Evolutionary conservation across 2,329 filamentous ascomycete species (phyloP).

Genomic region (Diplodia sapinea): DNA sequence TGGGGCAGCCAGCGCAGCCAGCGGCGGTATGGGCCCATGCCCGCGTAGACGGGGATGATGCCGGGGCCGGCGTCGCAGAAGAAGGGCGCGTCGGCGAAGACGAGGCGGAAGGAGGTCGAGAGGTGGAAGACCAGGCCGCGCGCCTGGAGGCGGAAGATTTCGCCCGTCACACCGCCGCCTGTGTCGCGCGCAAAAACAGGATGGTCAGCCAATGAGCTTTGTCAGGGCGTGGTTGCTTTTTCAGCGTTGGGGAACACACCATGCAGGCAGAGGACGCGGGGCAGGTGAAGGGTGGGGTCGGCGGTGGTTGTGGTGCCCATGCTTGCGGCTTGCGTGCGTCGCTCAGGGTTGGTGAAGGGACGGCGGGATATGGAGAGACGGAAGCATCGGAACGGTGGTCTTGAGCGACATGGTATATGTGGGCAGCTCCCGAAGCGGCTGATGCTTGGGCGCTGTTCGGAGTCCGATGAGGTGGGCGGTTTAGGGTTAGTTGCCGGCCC

Average conservation of each 20-base stretch:
- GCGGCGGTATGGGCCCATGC: constrained; percentile 68
- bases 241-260: constrained; percentile 40
- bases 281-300: constrained; percentile 51
- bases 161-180: constrained; percentile 73
- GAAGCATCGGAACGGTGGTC: background rate
- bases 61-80: constrained; percentile 66
- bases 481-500: background rate
- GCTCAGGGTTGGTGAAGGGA: background rate
- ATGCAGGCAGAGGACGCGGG: constrained; percentile 80
- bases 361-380: background rate
- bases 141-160: constrained; percentile 71
- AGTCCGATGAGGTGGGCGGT: constrained; percentile 7
- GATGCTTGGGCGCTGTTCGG: constrained; percentile 6
- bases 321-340: background rate
- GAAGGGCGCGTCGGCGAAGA: constrained; percentile 75
- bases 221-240: background rate
- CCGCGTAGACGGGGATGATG: constrained; percentile 68
- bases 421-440: constrained; percentile 2
- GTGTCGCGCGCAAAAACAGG: background rate
- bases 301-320: constrained; percentile 35
- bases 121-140: constrained; percentile 62
- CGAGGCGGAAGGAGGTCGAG: constrained; percentile 67
- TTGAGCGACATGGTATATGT: constrained; percentile 16
- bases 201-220: background rate
- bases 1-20: constrained; percentile 69